A percentile compares a stretch with the other conserved stretches of the same genome.
Conservation (phyloP, 2,329 filamentous ascomycete species). For the Beauveria sp. region DNA sequence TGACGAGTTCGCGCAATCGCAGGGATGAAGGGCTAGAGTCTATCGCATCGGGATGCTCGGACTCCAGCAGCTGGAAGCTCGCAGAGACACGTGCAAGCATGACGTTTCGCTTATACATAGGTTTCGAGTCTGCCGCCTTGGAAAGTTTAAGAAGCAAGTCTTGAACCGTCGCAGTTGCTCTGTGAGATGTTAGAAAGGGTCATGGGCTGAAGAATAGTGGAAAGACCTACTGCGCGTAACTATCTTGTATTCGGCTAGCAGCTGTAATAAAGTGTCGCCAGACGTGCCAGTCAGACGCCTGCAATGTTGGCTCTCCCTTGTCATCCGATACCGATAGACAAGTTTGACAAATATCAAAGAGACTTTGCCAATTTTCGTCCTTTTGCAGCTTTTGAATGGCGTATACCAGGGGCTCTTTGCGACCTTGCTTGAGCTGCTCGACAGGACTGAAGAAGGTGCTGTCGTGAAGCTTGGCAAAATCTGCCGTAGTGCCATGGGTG, state of each 20-base stretch:
- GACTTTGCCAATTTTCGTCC: slow-evolving; percentile 31
- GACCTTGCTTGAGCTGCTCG: slow-evolving; percentile 36
- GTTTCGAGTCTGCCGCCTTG: slow-evolving; percentile 22
- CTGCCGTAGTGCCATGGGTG: slow-evolving; percentile 33
- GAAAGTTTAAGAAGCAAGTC: slow-evolving; percentile 23
- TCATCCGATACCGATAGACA: slow-evolving; percentile 34
- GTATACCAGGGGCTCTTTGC: slow-evolving; percentile 40
- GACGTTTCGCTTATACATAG: slow-evolving; percentile 33
- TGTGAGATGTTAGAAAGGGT: slow-evolving; percentile 16
- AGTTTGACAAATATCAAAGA: slow-evolving; percentile 36
- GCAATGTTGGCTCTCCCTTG: slow-evolving; percentile 28
- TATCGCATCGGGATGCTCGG: slow-evolving; percentile 22
- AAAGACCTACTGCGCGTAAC: slow-evolving; percentile 25
- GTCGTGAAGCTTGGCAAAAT: slow-evolving; percentile 31
- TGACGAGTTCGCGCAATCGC: slow-evolving; percentile 26
- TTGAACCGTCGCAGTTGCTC: slow-evolving; percentile 21
- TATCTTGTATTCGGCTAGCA: slow-evolving; percentile 25
- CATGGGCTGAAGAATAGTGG: background rate
- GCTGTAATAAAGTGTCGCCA: slow-evolving; percentile 34
- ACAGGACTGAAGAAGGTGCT: slow-evolving; percentile 35
- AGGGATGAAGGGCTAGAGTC: slow-evolving; percentile 22
- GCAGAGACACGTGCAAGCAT: slow-evolving; percentile 30
- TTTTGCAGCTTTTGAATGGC: slow-evolving; percentile 29
- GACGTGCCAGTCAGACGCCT: slow-evolving; percentile 37
- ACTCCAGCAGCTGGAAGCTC: slow-evolving; percentile 26